Percentiles rank a stretch among this genome's conserved stretches.
These are phyloP conservation scores for Uronychia setigera DNA, from an alignment of 73 alveolate genomes.

Conservation along the genomic window DNA sequence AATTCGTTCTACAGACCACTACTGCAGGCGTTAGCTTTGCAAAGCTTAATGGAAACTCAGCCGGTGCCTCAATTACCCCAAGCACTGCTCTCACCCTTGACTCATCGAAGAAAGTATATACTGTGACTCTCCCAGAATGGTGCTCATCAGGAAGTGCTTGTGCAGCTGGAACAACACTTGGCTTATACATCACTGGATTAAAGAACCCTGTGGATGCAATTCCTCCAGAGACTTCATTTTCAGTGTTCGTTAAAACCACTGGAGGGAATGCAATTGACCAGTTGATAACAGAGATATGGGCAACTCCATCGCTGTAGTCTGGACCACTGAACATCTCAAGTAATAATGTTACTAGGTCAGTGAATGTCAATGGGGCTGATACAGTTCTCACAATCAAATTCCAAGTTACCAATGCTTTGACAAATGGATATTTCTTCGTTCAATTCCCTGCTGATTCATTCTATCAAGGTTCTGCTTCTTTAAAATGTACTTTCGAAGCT, in stretches of 20 bases:
- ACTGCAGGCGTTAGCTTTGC: not conserved
- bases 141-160: conserved; percentile 48
- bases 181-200: conserved; percentile 40
- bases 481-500: conserved; percentile 39
- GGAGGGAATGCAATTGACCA: conserved; percentile 45
- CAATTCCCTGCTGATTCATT: conserved; percentile 54
- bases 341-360: conserved; percentile 17
- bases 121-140: conserved; percentile 57
- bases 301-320: conserved; percentile 52
- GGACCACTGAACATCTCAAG: conserved; percentile 50
- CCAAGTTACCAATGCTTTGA: conserved; percentile 18
- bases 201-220: conserved; percentile 53
- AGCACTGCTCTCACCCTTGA: conserved; percentile 26
- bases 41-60: conserved; percentile 12
- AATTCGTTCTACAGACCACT: conserved; percentile 24
- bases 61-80: conserved; percentile 25
- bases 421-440: conserved; percentile 33
- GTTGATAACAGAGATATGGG: conserved; percentile 15
- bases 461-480: conserved; percentile 24
- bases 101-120: conserved; percentile 1
- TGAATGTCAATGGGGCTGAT: conserved; percentile 30
- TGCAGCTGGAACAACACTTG: conserved; percentile 31
- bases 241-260: conserved; percentile 29
- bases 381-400: conserved; percentile 33
- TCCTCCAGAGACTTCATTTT: conserved; percentile 43